These are phyloP conservation scores for Penicillium roqueforti DNA, from an alignment of 495 filamentous ascomycete genomes.

Conservation along the genomic window DNA sequence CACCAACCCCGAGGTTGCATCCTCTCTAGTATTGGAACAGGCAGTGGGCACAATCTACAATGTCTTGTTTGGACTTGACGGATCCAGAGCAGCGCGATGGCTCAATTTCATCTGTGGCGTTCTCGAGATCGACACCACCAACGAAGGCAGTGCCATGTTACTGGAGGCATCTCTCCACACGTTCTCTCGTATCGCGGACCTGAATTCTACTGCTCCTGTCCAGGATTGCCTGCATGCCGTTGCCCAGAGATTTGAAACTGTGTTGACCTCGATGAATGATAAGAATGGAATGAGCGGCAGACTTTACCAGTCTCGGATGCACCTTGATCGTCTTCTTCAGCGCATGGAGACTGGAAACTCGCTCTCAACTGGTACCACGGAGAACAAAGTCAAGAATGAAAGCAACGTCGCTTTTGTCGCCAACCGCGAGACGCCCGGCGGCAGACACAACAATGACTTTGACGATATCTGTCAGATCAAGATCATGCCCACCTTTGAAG, in stretches of 20 bases:
- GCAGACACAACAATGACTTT: slow-evolving; percentile 63
- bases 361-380: not conserved
- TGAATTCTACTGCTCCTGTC: slow-evolving; percentile 18
- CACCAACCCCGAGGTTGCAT: slow-evolving; percentile 47
- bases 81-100: slow-evolving; percentile 41
- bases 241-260: slow-evolving; percentile 7
- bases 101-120: slow-evolving; percentile 30
- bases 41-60: slow-evolving; percentile 55
- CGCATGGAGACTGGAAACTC: slow-evolving; percentile 10
- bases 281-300: not conserved
- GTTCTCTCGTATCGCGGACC: slow-evolving; percentile 15
- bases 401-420: not conserved
- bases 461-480: slow-evolving; percentile 54
- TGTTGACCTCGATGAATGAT: not conserved
- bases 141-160: slow-evolving; percentile 2
- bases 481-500: slow-evolving; percentile 60
- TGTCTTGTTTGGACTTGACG: slow-evolving; percentile 48
- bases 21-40: slow-evolving; percentile 52
- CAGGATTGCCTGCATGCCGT: slow-evolving; percentile 8
- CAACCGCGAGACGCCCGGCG: slow-evolving; percentile 17
- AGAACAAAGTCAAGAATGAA: not conserved
- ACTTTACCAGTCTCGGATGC: not conserved
- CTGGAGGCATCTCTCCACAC: slow-evolving; percentile 10
- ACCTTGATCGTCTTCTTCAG: slow-evolving; percentile 3
- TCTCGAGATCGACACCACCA: slow-evolving; percentile 1